Evolutionary conservation across 2,329 filamentous ascomycete genomes (phyloP), one percentile per base, ranked within the genome.

Genomic region (Rutstroemia sp.): DNA sequence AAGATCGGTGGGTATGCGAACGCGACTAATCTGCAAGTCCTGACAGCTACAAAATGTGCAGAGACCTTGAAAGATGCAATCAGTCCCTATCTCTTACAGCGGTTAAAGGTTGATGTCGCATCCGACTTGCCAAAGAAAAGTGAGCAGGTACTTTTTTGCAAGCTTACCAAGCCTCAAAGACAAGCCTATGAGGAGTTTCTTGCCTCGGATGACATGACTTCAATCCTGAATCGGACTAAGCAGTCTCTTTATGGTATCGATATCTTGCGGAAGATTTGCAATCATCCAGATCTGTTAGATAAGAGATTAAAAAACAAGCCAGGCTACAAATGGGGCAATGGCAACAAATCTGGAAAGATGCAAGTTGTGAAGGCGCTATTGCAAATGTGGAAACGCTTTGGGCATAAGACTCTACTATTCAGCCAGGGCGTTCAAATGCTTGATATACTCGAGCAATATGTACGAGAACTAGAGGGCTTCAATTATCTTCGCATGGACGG

Each of bases 101-200:
- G 94, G 8, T 83, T 95, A 69, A 99, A 99, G 72, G 83, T 88
- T 2, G 94, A 99, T 70, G 94, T 99, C 14, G 92, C 94, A 4
- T 83, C 92, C 7, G 92, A 97, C 70, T 75, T 99, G 12, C 94
- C 94, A 0, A 90, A 95, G 71, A 99, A 99, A 77, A 95, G 86
- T 51, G 94, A 99, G 69, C 90, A 95, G 64, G 94, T 99, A 0
- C 77, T 99, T 3, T 97, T 99, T 71, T 97, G 94, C 74, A 95
- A 95, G 69, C 76, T 99, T 59, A 95, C 92, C 0, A 80, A 80
- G 53, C 74, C 85, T 14, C 94, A 99, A 69, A 81, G 88, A 50
- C 79, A 86, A 34, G 86, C 86, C 0, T 99, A 99, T 63, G 82
- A 91, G 68, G 76, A 79, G 5, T 97, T 96, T 64, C 75, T 97